phyloP scores from a whole-genome alignment of 2,329 filamentous ascomycete species.

The Nigrospora osmanthi region DNA sequence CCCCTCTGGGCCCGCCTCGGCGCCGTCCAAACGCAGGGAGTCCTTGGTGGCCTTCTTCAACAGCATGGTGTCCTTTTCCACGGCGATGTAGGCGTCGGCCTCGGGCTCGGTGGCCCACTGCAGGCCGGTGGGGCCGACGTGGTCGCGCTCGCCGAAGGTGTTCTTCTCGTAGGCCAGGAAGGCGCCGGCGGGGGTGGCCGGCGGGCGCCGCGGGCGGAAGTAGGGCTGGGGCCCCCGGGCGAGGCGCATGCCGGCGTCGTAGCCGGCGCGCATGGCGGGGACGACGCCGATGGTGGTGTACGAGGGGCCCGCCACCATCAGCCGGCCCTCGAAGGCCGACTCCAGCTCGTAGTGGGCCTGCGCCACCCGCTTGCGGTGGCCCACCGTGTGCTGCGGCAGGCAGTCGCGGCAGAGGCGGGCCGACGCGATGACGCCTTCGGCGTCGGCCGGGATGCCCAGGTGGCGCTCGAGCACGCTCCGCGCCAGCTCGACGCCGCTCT shows the following conservation, averaged over 20 bases:
- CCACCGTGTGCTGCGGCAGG: slow-evolving; percentile 85
- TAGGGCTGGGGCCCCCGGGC: slow-evolving; percentile 14
- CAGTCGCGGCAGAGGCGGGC: slow-evolving; percentile 58
- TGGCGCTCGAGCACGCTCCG: slow-evolving; percentile 64
- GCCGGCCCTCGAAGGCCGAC: slow-evolving; percentile 48
- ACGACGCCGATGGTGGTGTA: slow-evolving; percentile 45
- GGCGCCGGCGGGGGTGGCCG: neutral
- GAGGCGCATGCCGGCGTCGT: slow-evolving; percentile 32
- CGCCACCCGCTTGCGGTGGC: slow-evolving; percentile 59
- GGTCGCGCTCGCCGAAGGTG: slow-evolving; percentile 4
- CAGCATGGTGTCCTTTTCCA: neutral
- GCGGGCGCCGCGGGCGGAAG: slow-evolving; percentile 7
- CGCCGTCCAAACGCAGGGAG: too few species aligned
- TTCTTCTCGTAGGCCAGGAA: neutral
- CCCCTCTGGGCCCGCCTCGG: too few species aligned
- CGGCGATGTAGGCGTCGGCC: neutral
- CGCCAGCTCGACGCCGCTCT: slow-evolving; percentile 64
- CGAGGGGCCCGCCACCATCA: slow-evolving; percentile 56
- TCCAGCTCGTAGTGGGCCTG: slow-evolving; percentile 46
- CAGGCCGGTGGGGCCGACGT: slow-evolving; percentile 17
- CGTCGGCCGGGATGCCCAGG: slow-evolving; percentile 52
- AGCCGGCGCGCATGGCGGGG: slow-evolving; percentile 41
- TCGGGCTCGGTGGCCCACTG: slow-evolving; percentile 10
- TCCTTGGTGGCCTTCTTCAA: slow-evolving; percentile 5
- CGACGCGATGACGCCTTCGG: slow-evolving; percentile 51